phyloP scores from a whole-genome alignment of 805 yeast species.

The Nakazawaea pomicola region DNA sequence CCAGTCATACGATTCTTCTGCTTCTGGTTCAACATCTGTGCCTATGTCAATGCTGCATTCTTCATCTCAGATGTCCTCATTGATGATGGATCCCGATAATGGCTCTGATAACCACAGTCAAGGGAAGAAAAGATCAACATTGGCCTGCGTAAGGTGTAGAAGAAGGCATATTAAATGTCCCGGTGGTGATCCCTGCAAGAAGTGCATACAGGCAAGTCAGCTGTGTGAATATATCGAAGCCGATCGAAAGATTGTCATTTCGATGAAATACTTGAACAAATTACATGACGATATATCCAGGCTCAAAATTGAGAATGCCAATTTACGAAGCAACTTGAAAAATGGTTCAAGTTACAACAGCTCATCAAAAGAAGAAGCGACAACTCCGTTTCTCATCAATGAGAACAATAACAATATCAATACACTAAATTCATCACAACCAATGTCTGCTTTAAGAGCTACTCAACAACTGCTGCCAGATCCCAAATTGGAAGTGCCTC shows the following conservation, averaged over 20 bases:
- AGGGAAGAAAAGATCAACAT: slow-evolving; percentile 7
- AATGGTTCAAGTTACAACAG: slow-evolving; percentile 7
- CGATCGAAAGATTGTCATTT: slow-evolving; percentile 66
- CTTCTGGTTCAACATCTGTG: neutral
- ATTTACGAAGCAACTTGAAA: slow-evolving; percentile 40
- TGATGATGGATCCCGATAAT: neutral
- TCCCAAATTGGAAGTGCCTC: neutral
- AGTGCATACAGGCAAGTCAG: slow-evolving; percentile 50
- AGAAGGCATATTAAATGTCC: slow-evolving; percentile 73
- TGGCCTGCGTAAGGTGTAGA: slow-evolving; percentile 61
- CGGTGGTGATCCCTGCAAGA: slow-evolving; percentile 69
- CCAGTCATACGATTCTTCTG: neutral
- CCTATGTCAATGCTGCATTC: neutral
- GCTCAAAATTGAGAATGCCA: slow-evolving; percentile 61
- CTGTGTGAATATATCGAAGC: slow-evolving; percentile 70
- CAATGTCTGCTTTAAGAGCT: neutral
- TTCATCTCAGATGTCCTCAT: neutral
- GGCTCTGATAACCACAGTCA: neutral
- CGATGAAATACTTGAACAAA: slow-evolving; percentile 62
- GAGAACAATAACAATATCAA: neutral
- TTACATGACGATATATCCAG: slow-evolving; percentile 64
- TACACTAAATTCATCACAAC: neutral
- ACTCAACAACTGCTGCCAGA: neutral
- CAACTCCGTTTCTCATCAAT: neutral
- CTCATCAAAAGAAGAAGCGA: neutral